Base-by-base conservation (phyloP, 1,284 basidiomycete genomes). In the Apiotrichum mycotoxinovorans region DNA sequence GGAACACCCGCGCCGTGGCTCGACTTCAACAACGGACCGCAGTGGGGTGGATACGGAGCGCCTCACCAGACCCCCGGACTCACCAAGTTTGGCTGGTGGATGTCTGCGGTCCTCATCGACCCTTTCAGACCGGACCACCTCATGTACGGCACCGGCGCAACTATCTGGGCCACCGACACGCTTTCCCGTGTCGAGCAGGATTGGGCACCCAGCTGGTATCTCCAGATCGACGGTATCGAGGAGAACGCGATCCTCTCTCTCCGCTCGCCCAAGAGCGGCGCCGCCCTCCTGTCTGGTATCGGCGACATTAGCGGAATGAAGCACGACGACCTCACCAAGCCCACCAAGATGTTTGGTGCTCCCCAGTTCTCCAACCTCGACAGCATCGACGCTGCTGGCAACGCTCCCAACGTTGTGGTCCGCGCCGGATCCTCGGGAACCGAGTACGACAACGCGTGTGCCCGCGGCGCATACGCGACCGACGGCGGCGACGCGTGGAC, bases 71-170 rank as follows among this genome's bases (percentile, higher is more conserved):
- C 15, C 3, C 12, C 26, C 1, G 44, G 44, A 7, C 8, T 27
- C 26, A 45, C 44, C 2, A 45, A 45, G 44, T 45, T 45, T 30
- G 44, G 44, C 27, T 45, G 44, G 44, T 45, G 44, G 44, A 45
- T 45, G 44, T 4, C 17, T 18, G 44, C 44, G 8, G 18, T 45
- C 7, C 17, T 45, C 3, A 45, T 45, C 26, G 44, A 45, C 26
- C 44, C 44, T 7, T 9, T 9, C 44, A 18, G 33, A 26, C 44
- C 44, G 17, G 44, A 45, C 17, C 44, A 45, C 44, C 44, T 45
- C 17, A 45, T 45, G 44, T 45, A 45, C 44, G 44, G 44, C 44
- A 45, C 44, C 1, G 44, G 44, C 27, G 44, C 44, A 4, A 45
- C 44, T 3, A 45, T 45, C 44, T 45, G 44, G 44, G 44, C 44